Evolutionary conservation across 148 eudicot genomes (phyloP), one percentile per base, ranked within the genome.

Genomic region (Camellia japonica): DNA sequence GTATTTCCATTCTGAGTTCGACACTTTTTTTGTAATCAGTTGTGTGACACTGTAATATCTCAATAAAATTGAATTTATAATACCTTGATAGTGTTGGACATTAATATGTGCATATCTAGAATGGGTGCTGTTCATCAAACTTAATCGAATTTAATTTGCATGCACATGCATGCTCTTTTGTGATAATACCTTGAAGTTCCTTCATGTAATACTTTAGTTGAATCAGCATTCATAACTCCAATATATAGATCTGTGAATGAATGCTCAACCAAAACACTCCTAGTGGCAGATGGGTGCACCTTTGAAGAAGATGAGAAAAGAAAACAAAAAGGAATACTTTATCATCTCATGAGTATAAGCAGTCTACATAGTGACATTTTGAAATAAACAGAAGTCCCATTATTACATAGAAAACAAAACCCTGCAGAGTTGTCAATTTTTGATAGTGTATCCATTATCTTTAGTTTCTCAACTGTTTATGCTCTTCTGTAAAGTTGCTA

Each of bases 381-480:
- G 43, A 56, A 52, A 30, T 72, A 72, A 52, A 52, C 23, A 52
- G 14, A 5, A 62, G 30, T 46, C 23, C 10, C 54, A 70, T 46
- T 20, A 44, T 61, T 23, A n/a, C 13, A 44, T n/a, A n/a, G 16
- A n/a, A 58, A 43, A 70, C 10, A 46, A 46, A n/a, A n/a, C 52
- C 14, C 14, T 9, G 3, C 23, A 44, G 30, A 18, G 55, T 9
- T 4, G 19, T 51, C 30, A 15, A 68, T 42, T 43, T 46, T n/a
- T 8, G 38, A 58, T 30, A 42, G 15, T 59, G 11, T 60, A 74
- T 73, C 66, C 47, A 43, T 77, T 51, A 12, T 51, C 16, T 41
- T 71, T 43, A 68, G 51, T 68, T 68, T 68, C 71, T 68, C 20
- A 15, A 68, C 71, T 68, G 18, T 42, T 68, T 7, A 49, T 15